phyloP scores from a whole-genome alignment of 1,284 basidiomycete species.

The Neolentinus lepideus region DNA sequence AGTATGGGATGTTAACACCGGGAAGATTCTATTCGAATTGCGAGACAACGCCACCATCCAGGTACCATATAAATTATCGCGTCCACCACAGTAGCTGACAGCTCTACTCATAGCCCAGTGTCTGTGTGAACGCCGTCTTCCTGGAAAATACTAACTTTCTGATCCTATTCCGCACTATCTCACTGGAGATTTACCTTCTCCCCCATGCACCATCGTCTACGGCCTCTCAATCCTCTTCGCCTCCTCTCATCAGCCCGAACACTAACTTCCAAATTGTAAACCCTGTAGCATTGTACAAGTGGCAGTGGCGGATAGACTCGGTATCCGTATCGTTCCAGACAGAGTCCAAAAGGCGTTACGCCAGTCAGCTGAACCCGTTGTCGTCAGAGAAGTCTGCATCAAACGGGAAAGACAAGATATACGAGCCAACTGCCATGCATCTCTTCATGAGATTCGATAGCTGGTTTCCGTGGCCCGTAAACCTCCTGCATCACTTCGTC shows the following conservation, averaged over 20 bases:
- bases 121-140: constrained; percentile 29
- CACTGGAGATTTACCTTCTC: constrained; percentile 33
- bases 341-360: background rate
- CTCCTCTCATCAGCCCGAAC: constrained; percentile 9
- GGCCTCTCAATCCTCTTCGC: constrained; percentile 11
- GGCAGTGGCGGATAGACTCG: constrained; percentile 1
- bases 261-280: background rate
- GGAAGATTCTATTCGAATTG: constrained; percentile 16
- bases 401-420: background rate
- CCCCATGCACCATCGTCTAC: constrained; percentile 5
- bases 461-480: constrained; percentile 60
- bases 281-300: background rate
- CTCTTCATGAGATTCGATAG: constrained; percentile 49
- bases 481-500: constrained; percentile 54
- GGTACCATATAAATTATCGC: constrained; percentile 6
- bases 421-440: constrained; percentile 30
- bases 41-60: constrained; percentile 15
- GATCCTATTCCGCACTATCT: constrained; percentile 31
- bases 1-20: constrained; percentile 7
- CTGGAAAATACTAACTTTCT: constrained; percentile 28
- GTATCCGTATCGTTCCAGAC: background rate
- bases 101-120: constrained; percentile 18
- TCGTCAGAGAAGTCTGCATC: background rate
- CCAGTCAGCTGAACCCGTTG: background rate
- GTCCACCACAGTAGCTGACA: background rate